These are phyloP conservation scores for Stevia rebaudiana DNA, from an alignment of 140 eudicot genomes.

Conservation along the genomic window DNA sequence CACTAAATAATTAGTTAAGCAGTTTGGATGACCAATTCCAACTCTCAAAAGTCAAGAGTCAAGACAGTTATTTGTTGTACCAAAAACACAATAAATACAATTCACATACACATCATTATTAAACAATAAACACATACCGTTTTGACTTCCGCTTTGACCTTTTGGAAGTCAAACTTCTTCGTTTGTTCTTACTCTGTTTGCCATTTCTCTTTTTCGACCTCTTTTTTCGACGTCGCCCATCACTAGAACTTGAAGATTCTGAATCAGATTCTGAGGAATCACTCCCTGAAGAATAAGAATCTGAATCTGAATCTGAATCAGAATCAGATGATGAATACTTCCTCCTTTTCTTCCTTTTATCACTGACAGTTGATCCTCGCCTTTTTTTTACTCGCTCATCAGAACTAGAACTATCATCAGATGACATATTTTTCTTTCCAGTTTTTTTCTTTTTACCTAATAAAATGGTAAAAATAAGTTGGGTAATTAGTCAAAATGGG, in stretches of 20 bases:
- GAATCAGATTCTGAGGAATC: slow-evolving; percentile 58
- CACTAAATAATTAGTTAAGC: not conserved
- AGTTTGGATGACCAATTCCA: not conserved
- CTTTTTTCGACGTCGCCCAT: slow-evolving; percentile 61
- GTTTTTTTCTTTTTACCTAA: slow-evolving; percentile 59
- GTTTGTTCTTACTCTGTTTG: slow-evolving; percentile 33
- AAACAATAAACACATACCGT: too few relatives aligned
- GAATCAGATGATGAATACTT: slow-evolving; percentile 83
- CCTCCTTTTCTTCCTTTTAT: slow-evolving; percentile 59
- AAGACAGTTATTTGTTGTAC: not conserved
- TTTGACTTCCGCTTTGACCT: slow-evolving; percentile 51
- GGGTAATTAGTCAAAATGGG: not conserved
- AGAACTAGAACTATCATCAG: slow-evolving; percentile 55
- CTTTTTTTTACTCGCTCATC: slow-evolving; percentile 46
- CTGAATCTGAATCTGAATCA: slow-evolving; percentile 52
- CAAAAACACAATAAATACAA: too few relatives aligned
- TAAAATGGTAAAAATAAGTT: not conserved
- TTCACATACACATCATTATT: too few relatives aligned
- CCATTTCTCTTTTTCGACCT: slow-evolving; percentile 49
- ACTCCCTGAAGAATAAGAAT: slow-evolving; percentile 58
- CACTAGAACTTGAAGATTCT: slow-evolving; percentile 65
- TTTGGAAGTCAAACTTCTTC: slow-evolving; percentile 22
- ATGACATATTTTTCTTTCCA: slow-evolving; percentile 36
- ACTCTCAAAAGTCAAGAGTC: not conserved
- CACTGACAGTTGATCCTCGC: slow-evolving; percentile 35